Evolutionary conservation across 306 rosid species (phyloP), one percentile per base, ranked within the genome.

Genomic region (Medicago ruthenica): DNA sequence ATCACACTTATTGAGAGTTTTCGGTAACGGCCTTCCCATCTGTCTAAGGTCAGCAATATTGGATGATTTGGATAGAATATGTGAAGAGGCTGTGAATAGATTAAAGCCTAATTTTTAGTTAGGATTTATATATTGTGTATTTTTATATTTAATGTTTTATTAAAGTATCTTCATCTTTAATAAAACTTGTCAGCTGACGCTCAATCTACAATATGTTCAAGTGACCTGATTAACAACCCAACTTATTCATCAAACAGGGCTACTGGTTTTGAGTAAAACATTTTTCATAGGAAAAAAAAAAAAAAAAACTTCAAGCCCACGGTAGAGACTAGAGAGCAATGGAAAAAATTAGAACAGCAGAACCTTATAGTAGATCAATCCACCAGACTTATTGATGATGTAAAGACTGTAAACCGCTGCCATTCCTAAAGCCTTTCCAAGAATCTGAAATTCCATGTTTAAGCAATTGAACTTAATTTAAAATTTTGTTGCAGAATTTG

Each of bases 361-460:
- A 76, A 94, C 97, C 95, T 94, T 91, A 86, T 90, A 86, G 84
- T 87, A 94, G 84, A 94, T 90, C 85, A 94, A 81, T 48, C 98
- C 97, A 24, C 98, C 98, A 39, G 96, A 90, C 85, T 94, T 94
- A 77, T 91, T 91, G 86, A 94, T 91, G 79, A 94, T 86, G 84
- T 94, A 94, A 73, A 91, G 95, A 68, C 94, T 88, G 89, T 85
- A 94, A 70, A 94, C 89, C 20, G 97, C 94, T 48, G 95, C 98
- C 97, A 88, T 91, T 78, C 51, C 67, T 2, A 60, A 51, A 51
- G 48, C 34, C 68, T 40, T 47, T 40, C 53, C 45, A 21, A 60
- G 71, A 82, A 83, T 63, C 87, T 76, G 76, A 74, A 75, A 64
- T n/a, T 7, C 72, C 54, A 16, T 11, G 64, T 50, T 63, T 64